Percentiles rank a stretch among this genome's conserved stretches.
phyloP scores from a whole-genome alignment of 2,329 filamentous ascomycete genomes.

The Alternaria conjuncta region DNA sequence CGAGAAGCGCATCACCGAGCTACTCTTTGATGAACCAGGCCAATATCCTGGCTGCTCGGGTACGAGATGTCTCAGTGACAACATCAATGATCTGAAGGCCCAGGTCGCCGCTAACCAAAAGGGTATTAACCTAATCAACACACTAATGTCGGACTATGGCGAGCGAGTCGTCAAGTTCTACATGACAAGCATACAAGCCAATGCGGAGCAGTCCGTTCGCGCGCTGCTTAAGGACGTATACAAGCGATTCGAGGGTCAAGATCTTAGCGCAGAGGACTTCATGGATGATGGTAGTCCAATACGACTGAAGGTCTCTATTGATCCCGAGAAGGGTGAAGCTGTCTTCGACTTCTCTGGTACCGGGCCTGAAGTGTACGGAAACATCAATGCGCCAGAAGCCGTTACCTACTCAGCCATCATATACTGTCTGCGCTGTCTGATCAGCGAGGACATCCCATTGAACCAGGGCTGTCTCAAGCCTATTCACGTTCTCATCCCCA shows the following conservation, averaged over 20 bases:
- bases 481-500: constrained; percentile 75
- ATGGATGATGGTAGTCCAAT: constrained; percentile 90
- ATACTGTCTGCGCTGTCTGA: constrained; percentile 81
- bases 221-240: constrained; percentile 75
- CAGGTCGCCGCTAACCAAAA: constrained; percentile 88
- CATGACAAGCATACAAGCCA: constrained; percentile 82
- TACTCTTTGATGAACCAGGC: constrained; percentile 76
- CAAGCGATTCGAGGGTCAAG: constrained; percentile 70
- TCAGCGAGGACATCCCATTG: constrained; percentile 80
- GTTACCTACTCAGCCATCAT: constrained; percentile 86
- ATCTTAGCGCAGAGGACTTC: constrained; percentile 77
- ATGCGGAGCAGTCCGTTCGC: constrained; percentile 78
- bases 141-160: constrained; percentile 78
- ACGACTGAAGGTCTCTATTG: constrained; percentile 74
- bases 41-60: constrained; percentile 78
- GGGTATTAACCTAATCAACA: constrained; percentile 77
- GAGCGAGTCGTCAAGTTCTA: constrained; percentile 81
- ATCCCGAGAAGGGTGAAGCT: constrained; percentile 75
- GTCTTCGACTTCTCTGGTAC: constrained; percentile 81
- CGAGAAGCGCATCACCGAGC: constrained; percentile 74
- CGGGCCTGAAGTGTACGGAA: constrained; percentile 78
- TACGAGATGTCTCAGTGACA: constrained; percentile 80
- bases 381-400: constrained; percentile 81
- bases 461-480: constrained; percentile 86
- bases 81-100: constrained; percentile 84